Evolutionary conservation across 371 early-diverging fungal species (phyloP), one percentile per base, ranked within the genome.

Genomic region (Rhizopus stolonifer): DNA sequence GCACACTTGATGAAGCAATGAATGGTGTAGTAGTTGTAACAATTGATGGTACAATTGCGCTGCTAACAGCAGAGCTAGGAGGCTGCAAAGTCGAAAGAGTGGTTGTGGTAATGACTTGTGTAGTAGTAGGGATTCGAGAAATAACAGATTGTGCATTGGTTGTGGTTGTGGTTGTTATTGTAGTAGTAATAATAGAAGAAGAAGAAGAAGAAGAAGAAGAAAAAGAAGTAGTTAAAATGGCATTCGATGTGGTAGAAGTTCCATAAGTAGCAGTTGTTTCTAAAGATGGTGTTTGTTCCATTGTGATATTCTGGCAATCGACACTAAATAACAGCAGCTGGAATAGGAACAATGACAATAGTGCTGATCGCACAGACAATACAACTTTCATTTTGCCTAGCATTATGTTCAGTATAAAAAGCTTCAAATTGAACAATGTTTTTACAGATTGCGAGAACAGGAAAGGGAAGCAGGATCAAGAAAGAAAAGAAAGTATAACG

Each of bases 81-180:
- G 59, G 51, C 3, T 17, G 26, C 38, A 54, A 32, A 19, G 61
- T 55, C 17, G 56, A 50, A 3, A 45, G 7, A 22, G 53, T 45
- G 9, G 50, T 21, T 14, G 47, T 25, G 7, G 38, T 19, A 1
- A 46, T 19, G 4, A n/a, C 4, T 4, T 21, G 22, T 29, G 44
- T 8, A 32, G 44, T 13, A 25, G 50, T 10, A 19, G 50, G 19
- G 15, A n/a, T 2, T 11, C 43, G 43, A 4, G 25, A 3, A 44
- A 19, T 36, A 25, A 34, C 19, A 19, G 25, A n/a, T 26, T 40
- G 43, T 14, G 18, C 26, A 25, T 8, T 21, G 0, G 34, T 25
- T 11, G 36, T n/a, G 13, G 25, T 17, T 21, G 46, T 25, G 7
- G 52, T 26, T 23, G 25, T 18, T 43, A 40, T 24, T 17, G 44